Evolutionary conservation across 2,329 filamentous ascomycete genomes (phyloP), one percentile per base, ranked within the genome.

Genomic region (Catunica adiposa): DNA sequence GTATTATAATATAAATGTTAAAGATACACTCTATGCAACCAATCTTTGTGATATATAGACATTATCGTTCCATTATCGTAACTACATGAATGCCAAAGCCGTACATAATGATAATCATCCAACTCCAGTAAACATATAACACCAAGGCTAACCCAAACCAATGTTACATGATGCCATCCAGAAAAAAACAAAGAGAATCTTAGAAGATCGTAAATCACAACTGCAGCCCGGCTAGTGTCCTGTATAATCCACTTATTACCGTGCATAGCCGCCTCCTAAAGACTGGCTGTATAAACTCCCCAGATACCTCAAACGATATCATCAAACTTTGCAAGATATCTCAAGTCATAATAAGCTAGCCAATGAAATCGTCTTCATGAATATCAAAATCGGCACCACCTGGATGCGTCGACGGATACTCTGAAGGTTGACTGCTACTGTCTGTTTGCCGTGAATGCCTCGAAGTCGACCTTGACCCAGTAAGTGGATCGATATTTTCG

Each of bases 381-480:
- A 72, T 72, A 23, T 62, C 62, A 52, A 72, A 71, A n/a, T 60
- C 58, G 17, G 62, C 61, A 23, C 61, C 62, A 4, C 66, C 65
- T 69, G 69, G 74, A 7, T 64, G 67, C 59, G 74, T 72, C 62
- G 71, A 77, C 4, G 75, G 72, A 60, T 79, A 80, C 61, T 79
- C 77, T 17, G 72, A 76, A 1, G 77, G 77, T 61, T 71, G 69
- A 63, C 74, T 76, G 62, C 75, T 78, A 31, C 59, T 61, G 7
- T 53, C 56, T 8, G 29, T 53, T n/a, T 34, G 26, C 23, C 38
- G 26, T 48, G 25, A 31, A 17, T 38, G 34, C 47, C 47, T 23
- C n/a, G 44, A 48, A 6, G 44, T 48, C 14, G 46, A 44, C 15
- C 54, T 31, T 23, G 51, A 57, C 1, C 29, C 50, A 14, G 37